These are phyloP conservation scores for Mycena latifolia DNA, from an alignment of 768 basidiomycete species.

Conservation along the genomic window DNA sequence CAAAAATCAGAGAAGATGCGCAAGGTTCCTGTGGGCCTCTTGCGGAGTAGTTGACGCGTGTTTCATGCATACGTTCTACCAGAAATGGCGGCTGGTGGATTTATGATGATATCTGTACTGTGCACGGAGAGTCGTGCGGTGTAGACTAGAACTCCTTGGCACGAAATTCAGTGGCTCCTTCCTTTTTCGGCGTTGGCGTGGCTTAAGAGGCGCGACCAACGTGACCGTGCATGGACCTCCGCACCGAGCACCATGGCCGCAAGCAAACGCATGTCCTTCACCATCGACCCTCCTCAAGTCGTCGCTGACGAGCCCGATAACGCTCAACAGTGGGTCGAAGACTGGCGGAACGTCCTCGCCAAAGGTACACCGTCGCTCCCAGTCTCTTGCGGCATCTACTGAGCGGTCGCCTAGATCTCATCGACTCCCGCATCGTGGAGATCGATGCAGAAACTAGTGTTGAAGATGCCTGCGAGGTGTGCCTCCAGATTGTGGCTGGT, in stretches of 20 bases:
- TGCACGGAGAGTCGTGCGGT: no score
- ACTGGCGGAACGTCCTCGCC: constrained; percentile 69
- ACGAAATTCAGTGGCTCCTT: no score
- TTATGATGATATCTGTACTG: no score
- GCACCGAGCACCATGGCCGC: constrained; percentile 28
- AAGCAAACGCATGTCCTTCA: constrained; percentile 37
- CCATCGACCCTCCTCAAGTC: constrained; percentile 17
- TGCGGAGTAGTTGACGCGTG: constrained; percentile 25
- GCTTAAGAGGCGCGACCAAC: not conserved
- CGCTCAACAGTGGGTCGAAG: constrained; percentile 65
- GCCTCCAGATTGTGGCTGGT: constrained; percentile 1
- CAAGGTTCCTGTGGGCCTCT: constrained; percentile 51
- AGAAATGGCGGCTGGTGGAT: no score
- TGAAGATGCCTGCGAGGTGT: constrained; percentile 85
- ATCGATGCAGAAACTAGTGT: constrained; percentile 81
- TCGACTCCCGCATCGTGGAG: constrained; percentile 74
- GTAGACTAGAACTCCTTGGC: no score
- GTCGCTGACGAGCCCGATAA: constrained; percentile 41
- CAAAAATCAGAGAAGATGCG: constrained; percentile 62
- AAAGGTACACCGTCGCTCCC: constrained; percentile 58
- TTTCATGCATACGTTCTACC: no score
- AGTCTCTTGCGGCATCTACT: not conserved
- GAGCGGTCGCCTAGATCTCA: constrained; percentile 62
- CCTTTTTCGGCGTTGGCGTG: no score
- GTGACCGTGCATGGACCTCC: constrained; percentile 28